phyloP scores from a whole-genome alignment of 2,329 filamentous ascomycete genomes.

The Alternaria tenuissima region DNA sequence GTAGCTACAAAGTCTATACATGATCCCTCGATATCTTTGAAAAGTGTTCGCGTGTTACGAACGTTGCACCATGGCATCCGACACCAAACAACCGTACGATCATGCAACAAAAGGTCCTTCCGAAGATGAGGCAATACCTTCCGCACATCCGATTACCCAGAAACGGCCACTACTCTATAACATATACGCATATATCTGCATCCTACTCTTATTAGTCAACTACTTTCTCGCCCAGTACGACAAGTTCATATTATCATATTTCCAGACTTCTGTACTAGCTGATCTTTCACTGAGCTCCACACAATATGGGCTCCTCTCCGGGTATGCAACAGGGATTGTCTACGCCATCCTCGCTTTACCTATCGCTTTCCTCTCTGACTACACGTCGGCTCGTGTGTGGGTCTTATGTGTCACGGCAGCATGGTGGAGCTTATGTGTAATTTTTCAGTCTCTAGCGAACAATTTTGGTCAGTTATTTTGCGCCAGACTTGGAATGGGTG shows the following conservation, averaged over 20 bases:
- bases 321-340: conserved; percentile 2
- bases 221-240: conserved; percentile 3
- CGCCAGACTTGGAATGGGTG: conserved; percentile 1
- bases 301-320: conserved; percentile 3
- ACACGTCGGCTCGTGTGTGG: conserved; percentile 3
- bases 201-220: not conserved
- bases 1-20: not conserved
- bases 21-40: not conserved
- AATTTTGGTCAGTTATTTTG: not conserved
- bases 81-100: too few species aligned
- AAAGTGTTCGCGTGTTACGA: too few species aligned
- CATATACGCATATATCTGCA: not conserved
- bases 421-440: conserved; percentile 3
- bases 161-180: not conserved
- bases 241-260: conserved; percentile 1
- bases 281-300: conserved; percentile 1
- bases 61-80: too few species aligned
- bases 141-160: too few species aligned
- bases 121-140: too few species aligned
- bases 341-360: not conserved
- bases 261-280: not conserved
- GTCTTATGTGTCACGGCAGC: not conserved
- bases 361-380: not conserved
- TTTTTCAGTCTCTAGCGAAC: conserved; percentile 3
- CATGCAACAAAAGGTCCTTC: too few species aligned